Evolutionary conservation across 192 early-diverging fungal species (phyloP).

Genomic region (Backusella tuberculispora): DNA sequence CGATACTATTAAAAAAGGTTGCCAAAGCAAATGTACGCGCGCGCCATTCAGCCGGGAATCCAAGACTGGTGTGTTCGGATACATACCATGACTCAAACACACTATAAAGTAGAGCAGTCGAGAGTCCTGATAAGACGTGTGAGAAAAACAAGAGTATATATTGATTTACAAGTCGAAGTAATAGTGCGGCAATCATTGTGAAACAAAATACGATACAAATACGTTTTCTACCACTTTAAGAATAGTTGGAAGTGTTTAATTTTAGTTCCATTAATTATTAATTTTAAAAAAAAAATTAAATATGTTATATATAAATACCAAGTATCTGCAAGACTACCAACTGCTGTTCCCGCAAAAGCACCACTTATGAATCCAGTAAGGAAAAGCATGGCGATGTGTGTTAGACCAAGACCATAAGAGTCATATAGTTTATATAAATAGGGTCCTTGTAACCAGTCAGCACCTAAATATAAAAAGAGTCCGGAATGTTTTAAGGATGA

Average conservation of each 20-base stretch:
- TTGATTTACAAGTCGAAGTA: slow-evolving; percentile 43
- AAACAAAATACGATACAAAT: slow-evolving; percentile 54
- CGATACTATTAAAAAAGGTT: slow-evolving; percentile 70
- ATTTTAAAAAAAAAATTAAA: too few relatives aligned
- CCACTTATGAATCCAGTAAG: slow-evolving; percentile 73
- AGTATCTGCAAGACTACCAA: slow-evolving; percentile 72
- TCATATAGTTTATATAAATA: slow-evolving; percentile 72
- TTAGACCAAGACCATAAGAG: slow-evolving; percentile 57
- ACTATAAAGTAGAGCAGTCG: slow-evolving; percentile 57
- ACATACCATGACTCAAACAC: slow-evolving; percentile 72
- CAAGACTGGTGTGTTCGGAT: slow-evolving; percentile 54
- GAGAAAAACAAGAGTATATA: slow-evolving; percentile 47
- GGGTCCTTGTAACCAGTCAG: slow-evolving; percentile 62
- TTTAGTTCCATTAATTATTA: neutral
- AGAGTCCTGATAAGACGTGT: slow-evolving; percentile 54
- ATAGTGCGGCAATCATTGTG: slow-evolving; percentile 45
- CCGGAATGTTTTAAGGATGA: neutral
- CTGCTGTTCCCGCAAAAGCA: slow-evolving; percentile 70
- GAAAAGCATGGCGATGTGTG: slow-evolving; percentile 69
- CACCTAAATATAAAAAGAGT: slow-evolving; percentile 17
- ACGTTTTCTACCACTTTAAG: slow-evolving; percentile 47
- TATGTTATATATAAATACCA: slow-evolving; percentile 47
- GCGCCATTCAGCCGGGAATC: slow-evolving; percentile 56
- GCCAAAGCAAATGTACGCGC: slow-evolving; percentile 66
- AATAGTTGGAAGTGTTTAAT: too few relatives aligned